phyloP scores from a whole-genome alignment of 148 eudicot genomes.

The Vaccinium macrocarpon region DNA sequence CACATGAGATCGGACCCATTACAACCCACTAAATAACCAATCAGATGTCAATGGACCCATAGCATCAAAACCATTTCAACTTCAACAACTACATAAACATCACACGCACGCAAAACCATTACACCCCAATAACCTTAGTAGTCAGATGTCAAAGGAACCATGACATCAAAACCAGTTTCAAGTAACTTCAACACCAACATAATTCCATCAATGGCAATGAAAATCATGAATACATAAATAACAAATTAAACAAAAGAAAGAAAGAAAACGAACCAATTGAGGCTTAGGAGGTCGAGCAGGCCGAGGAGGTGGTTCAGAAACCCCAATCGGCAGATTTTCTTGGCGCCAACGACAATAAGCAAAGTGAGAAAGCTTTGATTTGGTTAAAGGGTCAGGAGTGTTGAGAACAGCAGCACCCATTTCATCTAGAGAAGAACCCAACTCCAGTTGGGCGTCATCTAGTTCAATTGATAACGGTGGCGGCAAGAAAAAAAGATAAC shows the following conservation, averaged over 20 bases:
- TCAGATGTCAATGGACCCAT: neutral
- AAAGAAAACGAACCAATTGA: constrained; percentile 41
- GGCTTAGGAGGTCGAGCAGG: constrained; percentile 86
- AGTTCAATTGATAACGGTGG: constrained; percentile 7
- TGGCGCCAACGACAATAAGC: constrained; percentile 55
- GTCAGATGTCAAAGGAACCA: neutral
- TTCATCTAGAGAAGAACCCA: constrained; percentile 56
- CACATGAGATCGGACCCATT: neutral
- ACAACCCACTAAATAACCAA: neutral
- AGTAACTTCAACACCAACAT: neutral
- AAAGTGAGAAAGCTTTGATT: constrained; percentile 73
- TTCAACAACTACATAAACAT: neutral
- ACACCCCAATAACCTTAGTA: neutral
- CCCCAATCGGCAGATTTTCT: constrained; percentile 55
- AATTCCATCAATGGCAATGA: neutral
- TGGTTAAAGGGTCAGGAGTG: constrained; percentile 61
- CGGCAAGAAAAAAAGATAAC: constrained; percentile 18
- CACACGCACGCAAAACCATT: neutral
- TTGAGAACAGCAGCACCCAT: constrained; percentile 73
- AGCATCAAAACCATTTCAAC: neutral
- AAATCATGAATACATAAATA: neutral
- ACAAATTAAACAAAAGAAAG: too few species aligned
- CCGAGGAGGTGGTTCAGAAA: constrained; percentile 40
- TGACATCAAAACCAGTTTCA: neutral
- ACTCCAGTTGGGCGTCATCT: constrained; percentile 10